A percentile compares a stretch with the other conserved stretches of the same genome.
Evolutionary conservation across 257 asterid genomes (phyloP).

Genomic region (Ehretia macrophylla): DNA sequence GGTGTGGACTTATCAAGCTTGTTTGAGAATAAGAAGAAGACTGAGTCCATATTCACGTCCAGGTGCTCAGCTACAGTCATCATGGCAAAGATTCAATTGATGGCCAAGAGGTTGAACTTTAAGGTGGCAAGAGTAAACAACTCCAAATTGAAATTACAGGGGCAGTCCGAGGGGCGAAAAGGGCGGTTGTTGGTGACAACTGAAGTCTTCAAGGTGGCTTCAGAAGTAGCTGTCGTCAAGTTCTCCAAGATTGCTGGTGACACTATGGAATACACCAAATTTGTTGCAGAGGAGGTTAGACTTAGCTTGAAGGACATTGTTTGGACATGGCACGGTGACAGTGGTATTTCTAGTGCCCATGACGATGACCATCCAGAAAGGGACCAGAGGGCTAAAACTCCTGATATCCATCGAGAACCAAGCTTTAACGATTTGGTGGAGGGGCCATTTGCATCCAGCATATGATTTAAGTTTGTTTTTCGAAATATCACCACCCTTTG

Average conservation of each 20-base stretch:
- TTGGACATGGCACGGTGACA: conserved; percentile 55
- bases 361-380: too few relatives aligned
- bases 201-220: conserved; percentile 45
- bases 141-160: conserved; percentile 20
- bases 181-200: conserved; percentile 25
- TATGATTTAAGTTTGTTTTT: too few relatives aligned
- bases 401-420: neutral
- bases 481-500: too few relatives aligned
- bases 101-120: conserved; percentile 19
- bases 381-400: neutral
- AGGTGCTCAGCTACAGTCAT: conserved; percentile 22
- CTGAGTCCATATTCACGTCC: conserved; percentile 35
- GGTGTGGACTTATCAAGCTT: conserved; percentile 51
- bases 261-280: conserved; percentile 48
- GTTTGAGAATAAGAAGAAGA: conserved; percentile 45
- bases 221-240: conserved; percentile 63
- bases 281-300: conserved; percentile 52
- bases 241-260: conserved; percentile 61
- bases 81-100: conserved; percentile 17
- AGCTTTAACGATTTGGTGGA: conserved; percentile 1
- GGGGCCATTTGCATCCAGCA: neutral
- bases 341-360: neutral
- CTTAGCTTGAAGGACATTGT: conserved; percentile 56
- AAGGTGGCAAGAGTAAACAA: conserved; percentile 19
- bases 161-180: conserved; percentile 20